Base-by-base conservation (phyloP, 2,329 filamentous ascomycete species). In the Aspergillus sp. region DNA sequence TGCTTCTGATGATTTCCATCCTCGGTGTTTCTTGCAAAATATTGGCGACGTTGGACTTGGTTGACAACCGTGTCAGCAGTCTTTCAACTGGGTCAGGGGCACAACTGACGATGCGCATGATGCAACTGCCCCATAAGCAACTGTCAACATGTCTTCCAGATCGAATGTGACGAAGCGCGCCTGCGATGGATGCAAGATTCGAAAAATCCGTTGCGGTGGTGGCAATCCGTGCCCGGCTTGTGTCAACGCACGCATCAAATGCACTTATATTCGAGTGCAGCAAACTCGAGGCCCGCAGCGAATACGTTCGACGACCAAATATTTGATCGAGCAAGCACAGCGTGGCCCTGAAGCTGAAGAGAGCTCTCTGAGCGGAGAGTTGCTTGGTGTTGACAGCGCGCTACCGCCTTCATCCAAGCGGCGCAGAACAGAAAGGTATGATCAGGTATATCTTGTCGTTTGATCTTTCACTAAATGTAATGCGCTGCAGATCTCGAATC, bases 131-230 rank as follows among this genome's bases (percentile, higher is more conserved):
- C 8, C 27, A 12, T 6, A 12, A 32, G 7, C 29, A 8, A 41
- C 28, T 10, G 13, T 6, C 40, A 43, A 33, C 26, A 55, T 52
- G 48, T 43, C 47, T 13, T 45, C 44, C 28, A 34, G 45, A 47
- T 32, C 40, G 12, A 40, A 10, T 5, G 45, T 62, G 34, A 57
- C 58, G 35, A 70, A 68, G 45, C 55, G 71, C 28, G 73, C 74
- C 8, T 77, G 74, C 55, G 74, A 77, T 48, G 72, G 68, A 13
- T 78, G 75, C 61, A 76, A 75, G 60, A 67, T 78, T 34, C 68
- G 75, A 43, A 78, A 78, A 60, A 71, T 77, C 46, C 69, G 70
- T 37, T 78, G 75, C 54, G 70, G 69, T 10, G 75, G 74, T 39
- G 59, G 62, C 2, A 62, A 70, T 19, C 75, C 75, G 6, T 78